Conservation (phyloP, 148 eudicot species). For the Beta vulgaris region DNA sequence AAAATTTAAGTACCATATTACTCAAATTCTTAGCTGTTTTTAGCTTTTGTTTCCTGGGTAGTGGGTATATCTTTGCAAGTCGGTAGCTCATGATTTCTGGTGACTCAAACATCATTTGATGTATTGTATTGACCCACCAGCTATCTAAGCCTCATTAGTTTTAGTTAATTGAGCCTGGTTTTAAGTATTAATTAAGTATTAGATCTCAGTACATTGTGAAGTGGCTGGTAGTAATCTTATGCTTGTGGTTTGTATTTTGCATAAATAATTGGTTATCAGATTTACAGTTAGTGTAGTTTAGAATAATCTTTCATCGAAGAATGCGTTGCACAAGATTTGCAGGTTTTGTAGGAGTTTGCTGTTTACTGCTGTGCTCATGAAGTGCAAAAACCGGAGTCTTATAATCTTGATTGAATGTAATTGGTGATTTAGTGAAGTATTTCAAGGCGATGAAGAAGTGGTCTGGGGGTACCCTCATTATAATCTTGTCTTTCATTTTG, state of each 20-base stretch:
- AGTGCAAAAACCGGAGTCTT: too few species aligned
- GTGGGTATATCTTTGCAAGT: neutral
- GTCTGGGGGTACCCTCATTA: constrained; percentile 32
- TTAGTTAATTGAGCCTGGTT: too few species aligned
- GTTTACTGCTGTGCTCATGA: neutral
- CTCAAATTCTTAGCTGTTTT: neutral
- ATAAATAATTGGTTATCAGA: neutral
- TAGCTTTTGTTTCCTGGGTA: neutral
- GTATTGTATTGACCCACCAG: too few species aligned
- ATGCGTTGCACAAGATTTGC: too few species aligned
- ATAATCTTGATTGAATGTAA: too few species aligned
- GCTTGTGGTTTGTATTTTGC: neutral
- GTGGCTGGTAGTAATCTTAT: neutral
- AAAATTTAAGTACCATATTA: neutral
- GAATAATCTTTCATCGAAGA: neutral
- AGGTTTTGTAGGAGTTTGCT: neutral
- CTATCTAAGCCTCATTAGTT: too few species aligned
- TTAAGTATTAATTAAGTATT: neutral
- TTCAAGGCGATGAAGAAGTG: constrained; percentile 27
- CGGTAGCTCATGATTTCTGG: neutral
- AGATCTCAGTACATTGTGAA: neutral
- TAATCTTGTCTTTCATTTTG: constrained; percentile 25
- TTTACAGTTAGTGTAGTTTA: neutral
- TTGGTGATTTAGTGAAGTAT: constrained; percentile 7
- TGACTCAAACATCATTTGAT: too few species aligned